These are phyloP conservation scores for Hypocreales sp. DNA, from an alignment of 2,329 filamentous ascomycete species.

Conservation along the genomic window DNA sequence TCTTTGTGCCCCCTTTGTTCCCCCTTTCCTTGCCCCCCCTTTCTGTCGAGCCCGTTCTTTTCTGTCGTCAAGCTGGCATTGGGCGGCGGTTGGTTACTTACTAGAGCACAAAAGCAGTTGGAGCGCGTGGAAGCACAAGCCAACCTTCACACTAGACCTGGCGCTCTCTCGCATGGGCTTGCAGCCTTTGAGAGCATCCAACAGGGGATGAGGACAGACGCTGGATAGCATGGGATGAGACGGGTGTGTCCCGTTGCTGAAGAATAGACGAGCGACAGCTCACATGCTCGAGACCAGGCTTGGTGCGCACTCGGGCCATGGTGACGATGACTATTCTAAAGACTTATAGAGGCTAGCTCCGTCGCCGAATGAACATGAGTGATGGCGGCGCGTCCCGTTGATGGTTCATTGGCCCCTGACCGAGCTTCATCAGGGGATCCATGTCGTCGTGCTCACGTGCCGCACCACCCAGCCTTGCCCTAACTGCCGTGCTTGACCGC, in stretches of 20 bases:
- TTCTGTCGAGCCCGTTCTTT: neutral
- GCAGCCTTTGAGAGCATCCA: slow-evolving; percentile 1
- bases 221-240: neutral
- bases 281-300: neutral
- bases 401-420: too few relatives aligned
- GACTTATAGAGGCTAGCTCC: too few relatives aligned
- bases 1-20: neutral
- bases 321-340: too few relatives aligned
- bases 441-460: too few relatives aligned
- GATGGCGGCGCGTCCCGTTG: too few relatives aligned
- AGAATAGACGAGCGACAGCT: slow-evolving; percentile 8
- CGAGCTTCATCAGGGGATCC: too few relatives aligned
- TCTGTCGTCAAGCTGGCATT: slow-evolving; percentile 3
- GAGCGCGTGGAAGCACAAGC: neutral
- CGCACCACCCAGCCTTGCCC: too few relatives aligned
- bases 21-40: neutral
- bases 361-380: too few relatives aligned
- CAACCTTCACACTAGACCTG: slow-evolving; percentile 1
- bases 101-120: slow-evolving; percentile 2
- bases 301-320: too few relatives aligned
- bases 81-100: slow-evolving; percentile 3
- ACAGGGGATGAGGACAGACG: neutral
- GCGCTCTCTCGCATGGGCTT: neutral
- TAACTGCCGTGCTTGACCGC: slow-evolving; percentile 32
- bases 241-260: slow-evolving; percentile 3